Conservation (phyloP, 2,329 filamentous ascomycete genomes). For the Sporothrix dimorphospora region DNA sequence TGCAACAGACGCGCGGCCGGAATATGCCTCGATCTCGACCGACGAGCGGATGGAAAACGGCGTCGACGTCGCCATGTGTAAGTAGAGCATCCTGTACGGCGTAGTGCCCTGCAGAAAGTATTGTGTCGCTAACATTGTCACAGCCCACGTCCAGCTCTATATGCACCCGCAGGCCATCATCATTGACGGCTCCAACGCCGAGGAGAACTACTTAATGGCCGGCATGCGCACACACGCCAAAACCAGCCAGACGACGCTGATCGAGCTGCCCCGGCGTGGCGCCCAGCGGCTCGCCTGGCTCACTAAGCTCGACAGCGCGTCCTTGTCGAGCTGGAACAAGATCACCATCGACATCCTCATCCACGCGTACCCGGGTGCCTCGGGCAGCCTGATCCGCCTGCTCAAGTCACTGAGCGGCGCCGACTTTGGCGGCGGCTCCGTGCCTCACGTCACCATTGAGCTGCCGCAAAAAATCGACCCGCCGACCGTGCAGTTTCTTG, state of each 20-base stretch:
- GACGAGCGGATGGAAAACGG: conserved; percentile 69
- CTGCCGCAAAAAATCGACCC: conserved; percentile 72
- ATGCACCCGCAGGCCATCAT: conserved; percentile 79
- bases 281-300: conserved; percentile 74
- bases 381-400: conserved; percentile 75
- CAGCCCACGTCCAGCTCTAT: conserved; percentile 69
- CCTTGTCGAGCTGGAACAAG: conserved; percentile 76
- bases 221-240: conserved; percentile 61
- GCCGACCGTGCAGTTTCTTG: conserved; percentile 64
- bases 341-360: conserved; percentile 81
- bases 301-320: conserved; percentile 71
- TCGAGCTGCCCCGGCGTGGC: conserved; percentile 70
- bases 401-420: conserved; percentile 74
- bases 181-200: conserved; percentile 66
- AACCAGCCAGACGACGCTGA: conserved; percentile 61
- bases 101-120: background rate
- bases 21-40: conserved; percentile 70
- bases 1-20: conserved; percentile 73
- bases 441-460: conserved; percentile 82
- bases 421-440: conserved; percentile 71
- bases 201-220: conserved; percentile 69
- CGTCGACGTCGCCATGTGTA: conserved; percentile 66
- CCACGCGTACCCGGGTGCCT: conserved; percentile 70
- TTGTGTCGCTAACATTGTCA: conserved; percentile 29
- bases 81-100: conserved; percentile 35